Evolutionary conservation across 306 rosid species (phyloP).

Genomic region (Citrullus amarus): DNA sequence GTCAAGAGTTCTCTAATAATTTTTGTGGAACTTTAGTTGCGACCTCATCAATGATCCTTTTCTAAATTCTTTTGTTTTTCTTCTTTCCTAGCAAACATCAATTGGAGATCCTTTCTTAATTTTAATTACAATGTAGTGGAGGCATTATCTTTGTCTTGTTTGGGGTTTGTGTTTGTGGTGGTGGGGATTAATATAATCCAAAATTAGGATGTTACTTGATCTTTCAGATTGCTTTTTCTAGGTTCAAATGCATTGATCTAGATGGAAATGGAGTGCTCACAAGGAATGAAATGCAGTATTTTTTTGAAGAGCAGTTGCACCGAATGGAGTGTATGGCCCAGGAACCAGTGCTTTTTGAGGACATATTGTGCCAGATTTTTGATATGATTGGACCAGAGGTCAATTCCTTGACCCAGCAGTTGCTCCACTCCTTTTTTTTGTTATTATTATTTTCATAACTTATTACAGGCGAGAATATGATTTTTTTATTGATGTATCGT

Average conservation of each 20-base stretch:
- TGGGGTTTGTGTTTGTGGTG: background rate
- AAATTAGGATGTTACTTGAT: background rate
- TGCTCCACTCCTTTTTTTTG: background rate
- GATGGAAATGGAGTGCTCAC: conserved; percentile 90
- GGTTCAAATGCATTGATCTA: conserved; percentile 97
- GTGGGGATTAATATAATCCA: background rate
- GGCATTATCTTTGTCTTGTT: background rate
- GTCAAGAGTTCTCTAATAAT: background rate
- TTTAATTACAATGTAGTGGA: background rate
- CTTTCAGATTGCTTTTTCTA: conserved; percentile 19
- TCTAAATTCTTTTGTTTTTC: background rate
- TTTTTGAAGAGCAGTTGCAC: conserved; percentile 94
- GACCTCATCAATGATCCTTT: background rate
- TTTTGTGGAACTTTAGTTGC: background rate
- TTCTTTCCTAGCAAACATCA: background rate
- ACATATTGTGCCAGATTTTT: conserved; percentile 86
- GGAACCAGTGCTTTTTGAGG: conserved; percentile 97
- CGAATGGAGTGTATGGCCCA: conserved; percentile 99
- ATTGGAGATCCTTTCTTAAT: background rate
- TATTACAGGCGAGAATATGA: background rate
- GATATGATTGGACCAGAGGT: conserved; percentile 96
- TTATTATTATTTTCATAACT: background rate
- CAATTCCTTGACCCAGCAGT: conserved; percentile 12
- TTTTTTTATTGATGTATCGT: background rate
- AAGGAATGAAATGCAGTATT: conserved; percentile 81